phyloP scores from a whole-genome alignment of 2,329 filamentous ascomycete genomes.

The Hypoxylon sp. region DNA sequence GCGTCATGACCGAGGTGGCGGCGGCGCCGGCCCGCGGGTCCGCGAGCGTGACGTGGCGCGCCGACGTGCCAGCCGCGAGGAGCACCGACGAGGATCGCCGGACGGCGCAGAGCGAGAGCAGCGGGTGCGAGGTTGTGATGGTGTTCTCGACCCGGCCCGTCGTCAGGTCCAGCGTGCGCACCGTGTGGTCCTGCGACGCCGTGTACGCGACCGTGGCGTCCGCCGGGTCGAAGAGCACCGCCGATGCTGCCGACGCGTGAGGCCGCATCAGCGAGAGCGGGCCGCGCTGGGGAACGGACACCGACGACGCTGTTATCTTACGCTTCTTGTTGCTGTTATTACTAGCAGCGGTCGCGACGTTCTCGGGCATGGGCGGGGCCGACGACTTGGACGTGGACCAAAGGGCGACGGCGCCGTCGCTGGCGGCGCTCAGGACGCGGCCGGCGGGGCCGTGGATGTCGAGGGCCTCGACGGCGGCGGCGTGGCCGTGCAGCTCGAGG shows the following conservation, averaged over 20 bases:
- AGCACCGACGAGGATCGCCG: slow-evolving; percentile 64
- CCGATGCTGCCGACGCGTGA: slow-evolving; percentile 78
- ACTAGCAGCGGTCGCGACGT: slow-evolving; percentile 71
- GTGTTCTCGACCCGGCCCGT: slow-evolving; percentile 82
- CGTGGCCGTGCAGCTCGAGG: slow-evolving; percentile 86
- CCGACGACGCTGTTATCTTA: slow-evolving; percentile 65
- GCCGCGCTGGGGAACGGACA: slow-evolving; percentile 77
- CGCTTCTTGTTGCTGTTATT: slow-evolving; percentile 75
- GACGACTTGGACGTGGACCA: slow-evolving; percentile 85
- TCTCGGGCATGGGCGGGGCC: slow-evolving; percentile 75
- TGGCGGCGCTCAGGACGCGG: slow-evolving; percentile 84
- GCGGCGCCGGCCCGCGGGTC: slow-evolving; percentile 84
- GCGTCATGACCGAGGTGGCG: slow-evolving; percentile 84
- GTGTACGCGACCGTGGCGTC: slow-evolving; percentile 93
- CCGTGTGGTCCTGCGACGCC: slow-evolving; percentile 86
- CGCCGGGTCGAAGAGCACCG: slow-evolving; percentile 82
- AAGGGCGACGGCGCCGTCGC: slow-evolving; percentile 83
- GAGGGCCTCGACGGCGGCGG: slow-evolving; percentile 74
- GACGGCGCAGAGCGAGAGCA: slow-evolving; percentile 81
- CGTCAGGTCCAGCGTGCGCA: slow-evolving; percentile 90
- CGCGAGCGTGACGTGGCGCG: slow-evolving; percentile 89
- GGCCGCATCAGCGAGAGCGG: slow-evolving; percentile 76
- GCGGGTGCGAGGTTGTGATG: slow-evolving; percentile 81
- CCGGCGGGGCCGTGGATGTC: slow-evolving; percentile 76
- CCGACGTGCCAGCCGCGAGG: slow-evolving; percentile 78